Evolutionary conservation across 2,329 filamentous ascomycete species (phyloP).

Genomic region (Phyllosticta ampelicida): DNA sequence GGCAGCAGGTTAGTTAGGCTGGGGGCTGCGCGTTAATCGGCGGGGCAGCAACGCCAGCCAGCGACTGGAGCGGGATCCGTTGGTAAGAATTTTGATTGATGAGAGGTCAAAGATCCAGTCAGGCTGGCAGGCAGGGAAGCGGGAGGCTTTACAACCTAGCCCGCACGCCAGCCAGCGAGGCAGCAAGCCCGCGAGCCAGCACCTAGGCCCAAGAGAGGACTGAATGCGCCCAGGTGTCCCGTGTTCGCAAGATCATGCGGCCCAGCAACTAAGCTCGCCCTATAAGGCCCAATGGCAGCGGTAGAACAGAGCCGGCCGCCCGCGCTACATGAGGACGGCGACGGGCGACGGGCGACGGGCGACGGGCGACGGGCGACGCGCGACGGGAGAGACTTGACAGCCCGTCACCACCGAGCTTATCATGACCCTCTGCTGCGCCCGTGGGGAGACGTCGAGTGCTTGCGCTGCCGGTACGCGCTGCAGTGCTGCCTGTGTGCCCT

Average conservation of each 20-base stretch:
- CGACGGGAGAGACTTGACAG: no score
- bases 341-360: no score
- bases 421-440: not conserved
- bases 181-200: no score
- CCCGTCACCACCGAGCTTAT: not conserved
- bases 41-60: not conserved
- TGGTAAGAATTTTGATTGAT: not conserved
- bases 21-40: slow-evolving; percentile 13
- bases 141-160: no score
- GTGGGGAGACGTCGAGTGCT: no score
- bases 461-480: not conserved
- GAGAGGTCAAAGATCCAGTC: no score
- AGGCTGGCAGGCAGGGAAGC: no score
- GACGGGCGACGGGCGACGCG: no score
- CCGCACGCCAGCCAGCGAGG: no score
- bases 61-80: not conserved
- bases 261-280: slow-evolving; percentile 16
- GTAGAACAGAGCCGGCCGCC: no score
- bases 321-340: no score
- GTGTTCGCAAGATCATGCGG: slow-evolving; percentile 31
- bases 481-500: not conserved
- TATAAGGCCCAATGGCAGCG: slow-evolving; percentile 12
- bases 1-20: slow-evolving; percentile 11
- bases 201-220: no score
- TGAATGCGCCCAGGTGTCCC: slow-evolving; percentile 16